Evolutionary conservation across 441 rosid genomes (phyloP).

Genomic region (Flueggea neowawraea): DNA sequence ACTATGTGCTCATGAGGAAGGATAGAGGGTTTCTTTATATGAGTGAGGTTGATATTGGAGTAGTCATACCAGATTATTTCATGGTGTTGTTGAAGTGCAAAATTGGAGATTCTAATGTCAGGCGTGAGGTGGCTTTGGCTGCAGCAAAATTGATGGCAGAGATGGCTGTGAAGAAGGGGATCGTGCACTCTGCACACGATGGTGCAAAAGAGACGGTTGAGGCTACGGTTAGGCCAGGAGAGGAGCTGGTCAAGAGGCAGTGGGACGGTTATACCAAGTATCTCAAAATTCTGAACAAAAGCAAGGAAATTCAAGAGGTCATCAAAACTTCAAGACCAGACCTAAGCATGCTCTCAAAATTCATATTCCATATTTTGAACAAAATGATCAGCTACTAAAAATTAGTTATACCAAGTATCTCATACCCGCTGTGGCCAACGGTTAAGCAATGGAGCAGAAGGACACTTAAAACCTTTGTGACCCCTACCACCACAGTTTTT

Average conservation of each 20-base stretch:
- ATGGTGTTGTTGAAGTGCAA: conserved; percentile 34
- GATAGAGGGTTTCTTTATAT: conserved; percentile 69
- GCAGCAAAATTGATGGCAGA: conserved; percentile 55
- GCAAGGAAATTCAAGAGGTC: too few relatives aligned
- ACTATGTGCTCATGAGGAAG: conserved; percentile 57
- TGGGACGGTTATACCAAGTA: too few relatives aligned
- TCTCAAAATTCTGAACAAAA: too few relatives aligned
- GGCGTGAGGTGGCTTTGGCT: conserved; percentile 37
- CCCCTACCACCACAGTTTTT: too few relatives aligned
- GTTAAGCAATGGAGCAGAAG: too few relatives aligned
- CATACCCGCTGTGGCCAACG: too few relatives aligned
- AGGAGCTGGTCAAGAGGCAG: conserved; percentile 30
- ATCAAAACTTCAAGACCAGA: too few relatives aligned
- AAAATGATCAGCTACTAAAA: too few relatives aligned
- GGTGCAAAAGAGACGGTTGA: conserved; percentile 42
- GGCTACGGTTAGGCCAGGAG: conserved; percentile 46
- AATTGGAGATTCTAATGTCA: conserved; percentile 35
- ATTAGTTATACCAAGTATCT: too few relatives aligned
- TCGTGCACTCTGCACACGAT: conserved; percentile 38
- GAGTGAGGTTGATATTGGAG: conserved; percentile 64
- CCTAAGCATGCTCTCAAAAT: too few relatives aligned
- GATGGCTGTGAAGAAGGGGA: conserved; percentile 35
- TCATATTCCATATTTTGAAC: too few relatives aligned
- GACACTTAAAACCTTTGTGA: too few relatives aligned
- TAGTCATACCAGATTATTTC: conserved; percentile 36